Base-by-base conservation (phyloP, 2,329 filamentous ascomycete species). In the Xylaria sp. region DNA sequence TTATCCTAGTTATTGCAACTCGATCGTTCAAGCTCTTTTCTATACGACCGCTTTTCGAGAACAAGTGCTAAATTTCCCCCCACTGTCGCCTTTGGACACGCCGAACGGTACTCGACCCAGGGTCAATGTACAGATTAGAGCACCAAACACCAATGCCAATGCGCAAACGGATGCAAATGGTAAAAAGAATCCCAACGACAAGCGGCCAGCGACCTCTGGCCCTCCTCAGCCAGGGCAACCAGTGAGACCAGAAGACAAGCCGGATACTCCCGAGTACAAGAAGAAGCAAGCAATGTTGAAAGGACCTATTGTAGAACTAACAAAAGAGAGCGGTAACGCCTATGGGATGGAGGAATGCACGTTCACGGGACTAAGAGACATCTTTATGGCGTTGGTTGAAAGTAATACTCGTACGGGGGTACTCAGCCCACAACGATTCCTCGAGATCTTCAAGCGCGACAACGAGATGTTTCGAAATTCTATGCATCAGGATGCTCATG, bases 401-500 rank as follows among this genome's bases (percentile, higher is more conserved):
- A 94, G 93, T 79, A 85, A 89, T 69, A 92, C 92, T 48, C 90
- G 94, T 65, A 96, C 93, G 6, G 96, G 96, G 18, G 93, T 99
- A 12, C 87, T 98, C 50, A 97, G 94, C 76, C 96, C 96, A 1
- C 91, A 95, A 75, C 91, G 94, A 70, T 98, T 99, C 72, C 85
- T 99, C 42, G 95, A 99, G 78, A 94, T 98, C 29, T 90, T 99
- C 77, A 93, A 94, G 77, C 89, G 92, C 71, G 93, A 98, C 75
- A 97, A 99, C 78, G 96, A 99, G 80, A 94, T 97, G 91, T 99
- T 99, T 77, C 90, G 94, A 67, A 95, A 94, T 47, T 93, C 94
- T 3, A 97, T 98, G 93, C 96, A 99, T 80, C 96, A 99, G 79
- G 96, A 99, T 79, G 96, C 96, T 1, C 96, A 99, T 80, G 96